Evolutionary conservation across 306 rosid species (phyloP), one percentile per base, ranked within the genome.

Genomic region (Trichosanthes truncata): DNA sequence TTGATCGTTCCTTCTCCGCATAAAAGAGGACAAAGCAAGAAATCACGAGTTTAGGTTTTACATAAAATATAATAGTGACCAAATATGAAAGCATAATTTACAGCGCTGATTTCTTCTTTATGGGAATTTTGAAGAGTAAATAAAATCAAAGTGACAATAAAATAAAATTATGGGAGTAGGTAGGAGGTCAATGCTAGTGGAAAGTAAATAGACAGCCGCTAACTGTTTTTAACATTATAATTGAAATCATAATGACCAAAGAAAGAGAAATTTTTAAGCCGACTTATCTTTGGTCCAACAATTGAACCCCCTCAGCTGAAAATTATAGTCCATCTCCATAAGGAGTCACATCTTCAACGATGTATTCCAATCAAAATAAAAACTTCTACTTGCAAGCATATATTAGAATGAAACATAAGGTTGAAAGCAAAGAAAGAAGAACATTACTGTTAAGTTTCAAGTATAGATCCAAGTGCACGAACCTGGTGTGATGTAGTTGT

Each of bases 401-500:
- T 8, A 23, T 46, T 69, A 45, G 4, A 13, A 69, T 23, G 76
- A 43, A 45, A 71, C 12, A n/a, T 6, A 43, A 71, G 56, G 21
- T 45, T 71, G 77, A 71, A 71, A 13, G n/a, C 41, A 29, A 62
- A 31, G 69, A 20, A 62, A 1, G 20, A 45, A 26, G 17, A 25
- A 26, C 33, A 45, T 6, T 23, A 73, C 60, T 73, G 41, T 7
- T 48, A 26, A 6, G 59, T 73, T 72, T 73, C 40, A 72, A 43
- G 55, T 20, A 6, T 23, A 73, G 23, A 48, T 29, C 43, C 6
- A 46, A 73, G 55, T 26, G 21, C 78, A 9, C 85, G 60, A 78
- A 92, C 99, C 99, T 87, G 97, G 84, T 65, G 57, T 87, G 71
- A 95, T 93, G 89, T 95, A 95, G 86, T 93, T 90, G 84, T 89